Conservation (phyloP, 208 protist genomes). For the Crithidia mellificae region DNA sequence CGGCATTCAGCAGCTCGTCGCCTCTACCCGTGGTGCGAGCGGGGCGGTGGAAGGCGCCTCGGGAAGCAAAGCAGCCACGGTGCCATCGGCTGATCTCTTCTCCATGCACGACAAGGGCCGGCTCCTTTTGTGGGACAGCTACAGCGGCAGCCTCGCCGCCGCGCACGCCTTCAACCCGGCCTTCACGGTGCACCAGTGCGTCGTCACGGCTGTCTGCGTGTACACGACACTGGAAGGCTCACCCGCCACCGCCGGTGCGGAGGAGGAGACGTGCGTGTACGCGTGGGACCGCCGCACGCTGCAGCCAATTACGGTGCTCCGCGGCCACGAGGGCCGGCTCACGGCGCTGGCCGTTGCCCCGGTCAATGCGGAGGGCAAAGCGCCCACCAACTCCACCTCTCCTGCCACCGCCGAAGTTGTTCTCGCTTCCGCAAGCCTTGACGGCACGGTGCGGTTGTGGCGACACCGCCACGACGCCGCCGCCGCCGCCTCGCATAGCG, state of each 20-base stretch:
- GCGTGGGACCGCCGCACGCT: conserved; percentile 62
- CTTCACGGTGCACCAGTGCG: conserved; percentile 60
- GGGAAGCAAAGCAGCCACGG: too few species aligned
- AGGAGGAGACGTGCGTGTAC: conserved; percentile 66
- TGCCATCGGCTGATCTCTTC: conserved; percentile 22
- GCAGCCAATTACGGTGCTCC: conserved; percentile 40
- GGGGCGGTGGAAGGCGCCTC: too few species aligned
- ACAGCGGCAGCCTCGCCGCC: conserved; percentile 41
- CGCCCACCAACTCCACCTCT: not conserved
- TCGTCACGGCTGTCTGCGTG: conserved; percentile 42
- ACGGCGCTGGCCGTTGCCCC: conserved; percentile 54
- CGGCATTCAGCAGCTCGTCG: conserved; percentile 31
- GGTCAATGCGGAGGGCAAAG: conserved; percentile 29
- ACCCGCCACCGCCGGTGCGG: conserved; percentile 26
- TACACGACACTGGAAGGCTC: conserved; percentile 66
- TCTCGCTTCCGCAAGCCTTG: conserved; percentile 69
- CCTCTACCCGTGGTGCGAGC: conserved; percentile 16
- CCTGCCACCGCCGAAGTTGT: conserved; percentile 14
- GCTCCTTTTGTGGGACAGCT: conserved; percentile 67
- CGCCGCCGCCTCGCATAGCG: too few species aligned
- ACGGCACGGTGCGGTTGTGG: conserved; percentile 73
- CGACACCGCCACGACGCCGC: conserved; percentile 19
- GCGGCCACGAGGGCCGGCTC: conserved; percentile 61
- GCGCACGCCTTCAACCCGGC: conserved; percentile 47
- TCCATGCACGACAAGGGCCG: conserved; percentile 66